Evolutionary conservation across 768 basidiomycete genomes (phyloP).

Genomic region (Cantharellus anzutake): DNA sequence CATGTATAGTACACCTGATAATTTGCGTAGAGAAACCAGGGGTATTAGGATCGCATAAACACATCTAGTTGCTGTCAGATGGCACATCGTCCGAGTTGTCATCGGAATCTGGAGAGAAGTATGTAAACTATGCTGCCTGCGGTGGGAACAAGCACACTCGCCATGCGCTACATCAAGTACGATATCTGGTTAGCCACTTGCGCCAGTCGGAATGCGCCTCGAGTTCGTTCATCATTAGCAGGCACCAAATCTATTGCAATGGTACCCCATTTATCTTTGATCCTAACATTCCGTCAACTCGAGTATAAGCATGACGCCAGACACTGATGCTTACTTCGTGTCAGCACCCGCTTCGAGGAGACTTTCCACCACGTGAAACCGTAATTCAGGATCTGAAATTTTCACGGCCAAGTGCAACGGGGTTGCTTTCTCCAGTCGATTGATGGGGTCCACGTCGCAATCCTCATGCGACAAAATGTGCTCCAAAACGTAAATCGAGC

Average conservation of each 20-base stretch:
- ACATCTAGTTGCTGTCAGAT: background rate
- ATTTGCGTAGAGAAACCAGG: no score
- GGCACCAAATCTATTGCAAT: conserved; percentile 37
- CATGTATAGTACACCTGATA: no score
- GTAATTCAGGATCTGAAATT: conserved; percentile 33
- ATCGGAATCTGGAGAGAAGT: background rate
- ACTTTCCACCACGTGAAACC: conserved; percentile 36
- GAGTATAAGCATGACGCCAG: background rate
- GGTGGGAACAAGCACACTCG: conserved; percentile 12
- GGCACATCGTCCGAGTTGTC: background rate
- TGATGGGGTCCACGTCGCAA: conserved; percentile 68
- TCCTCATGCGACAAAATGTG: conserved; percentile 51
- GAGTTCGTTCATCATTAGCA: conserved; percentile 30
- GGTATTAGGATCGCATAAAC: no score
- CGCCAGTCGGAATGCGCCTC: conserved; percentile 31
- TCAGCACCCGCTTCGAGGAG: conserved; percentile 68
- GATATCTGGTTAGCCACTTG: conserved; percentile 33
- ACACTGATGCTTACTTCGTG: conserved; percentile 29
- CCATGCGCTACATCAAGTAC: conserved; percentile 45
- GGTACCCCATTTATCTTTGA: conserved; percentile 51
- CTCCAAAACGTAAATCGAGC: conserved; percentile 46
- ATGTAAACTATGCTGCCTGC: background rate
- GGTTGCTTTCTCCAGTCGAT: conserved; percentile 48
- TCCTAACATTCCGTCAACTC: conserved; percentile 21
- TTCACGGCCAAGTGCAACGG: conserved; percentile 55